These are phyloP conservation scores for Crithidia fasciculata DNA, from an alignment of 208 protist genomes.

Conservation along the genomic window DNA sequence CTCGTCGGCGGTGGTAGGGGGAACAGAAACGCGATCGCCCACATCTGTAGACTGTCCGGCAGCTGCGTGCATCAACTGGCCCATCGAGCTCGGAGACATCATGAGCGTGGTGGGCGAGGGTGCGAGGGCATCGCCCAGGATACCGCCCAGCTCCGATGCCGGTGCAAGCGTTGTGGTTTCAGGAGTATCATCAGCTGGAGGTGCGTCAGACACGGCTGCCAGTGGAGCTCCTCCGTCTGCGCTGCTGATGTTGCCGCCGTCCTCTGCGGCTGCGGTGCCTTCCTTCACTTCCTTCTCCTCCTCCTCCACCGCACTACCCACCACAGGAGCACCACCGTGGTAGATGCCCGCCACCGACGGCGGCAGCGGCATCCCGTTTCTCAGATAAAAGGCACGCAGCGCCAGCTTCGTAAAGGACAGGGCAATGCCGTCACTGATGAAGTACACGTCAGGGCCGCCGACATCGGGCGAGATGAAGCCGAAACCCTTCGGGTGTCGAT, in stretches of 20 bases:
- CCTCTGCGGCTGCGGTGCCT: not conserved
- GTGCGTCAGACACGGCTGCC: no score
- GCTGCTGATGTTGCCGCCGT: not conserved
- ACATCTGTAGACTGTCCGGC: slow-evolving; percentile 1
- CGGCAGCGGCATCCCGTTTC: slow-evolving; percentile 30
- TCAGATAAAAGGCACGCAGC: slow-evolving; percentile 49
- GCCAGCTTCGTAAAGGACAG: slow-evolving; percentile 72
- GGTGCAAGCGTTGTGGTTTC: not conserved
- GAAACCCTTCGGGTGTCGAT: slow-evolving; percentile 67
- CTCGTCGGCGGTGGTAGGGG: slow-evolving; percentile 37
- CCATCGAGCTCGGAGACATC: not conserved
- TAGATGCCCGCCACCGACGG: slow-evolving; percentile 20
- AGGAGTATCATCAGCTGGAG: no score
- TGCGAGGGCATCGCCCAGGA: slow-evolving; percentile 7
- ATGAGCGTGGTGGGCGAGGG: not conserved
- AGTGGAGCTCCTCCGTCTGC: no score
- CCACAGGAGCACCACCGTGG: not conserved
- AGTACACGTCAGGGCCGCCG: slow-evolving; percentile 86
- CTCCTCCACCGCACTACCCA: not conserved
- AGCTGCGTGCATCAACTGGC: not conserved
- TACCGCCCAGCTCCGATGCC: not conserved
- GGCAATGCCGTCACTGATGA: slow-evolving; percentile 59
- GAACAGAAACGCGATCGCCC: slow-evolving; percentile 22
- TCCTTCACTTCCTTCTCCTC: not conserved
- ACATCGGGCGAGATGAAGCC: slow-evolving; percentile 79